phyloP scores from a whole-genome alignment of 306 rosid genomes.

The Ammopiptanthus mongolicus region DNA sequence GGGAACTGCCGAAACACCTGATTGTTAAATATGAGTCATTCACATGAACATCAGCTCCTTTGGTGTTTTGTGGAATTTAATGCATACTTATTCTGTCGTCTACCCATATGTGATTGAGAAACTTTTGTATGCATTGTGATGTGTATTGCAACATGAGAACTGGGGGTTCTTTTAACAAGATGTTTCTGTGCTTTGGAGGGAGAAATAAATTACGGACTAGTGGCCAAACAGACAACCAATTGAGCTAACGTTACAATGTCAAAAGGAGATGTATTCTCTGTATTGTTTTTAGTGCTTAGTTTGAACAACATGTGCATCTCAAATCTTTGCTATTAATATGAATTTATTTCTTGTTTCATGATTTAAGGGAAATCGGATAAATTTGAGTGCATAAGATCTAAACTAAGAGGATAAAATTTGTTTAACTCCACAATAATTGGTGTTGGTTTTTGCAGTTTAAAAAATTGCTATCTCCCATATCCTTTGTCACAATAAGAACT shows the following conservation, averaged over 20 bases:
- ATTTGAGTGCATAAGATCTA: neutral
- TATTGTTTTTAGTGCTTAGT: neutral
- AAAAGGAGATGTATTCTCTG: neutral
- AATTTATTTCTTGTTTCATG: neutral
- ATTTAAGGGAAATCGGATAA: neutral
- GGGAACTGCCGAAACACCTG: neutral
- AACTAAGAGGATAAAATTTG: neutral
- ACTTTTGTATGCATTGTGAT: neutral
- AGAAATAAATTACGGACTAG: neutral
- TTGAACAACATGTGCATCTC: neutral
- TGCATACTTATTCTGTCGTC: neutral
- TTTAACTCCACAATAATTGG: neutral
- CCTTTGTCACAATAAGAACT: neutral
- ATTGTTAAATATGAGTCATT: neutral
- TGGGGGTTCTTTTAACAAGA: neutral
- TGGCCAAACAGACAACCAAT: neutral
- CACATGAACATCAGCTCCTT: neutral
- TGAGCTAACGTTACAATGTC: neutral
- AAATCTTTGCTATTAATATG: neutral
- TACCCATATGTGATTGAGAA: neutral
- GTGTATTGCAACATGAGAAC: neutral
- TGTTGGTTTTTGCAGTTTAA: neutral
- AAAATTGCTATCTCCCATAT: neutral
- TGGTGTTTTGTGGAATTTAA: neutral
- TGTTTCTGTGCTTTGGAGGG: neutral